phyloP scores from a whole-genome alignment of 257 asterid species.

The Solanum raphanifolium region DNA sequence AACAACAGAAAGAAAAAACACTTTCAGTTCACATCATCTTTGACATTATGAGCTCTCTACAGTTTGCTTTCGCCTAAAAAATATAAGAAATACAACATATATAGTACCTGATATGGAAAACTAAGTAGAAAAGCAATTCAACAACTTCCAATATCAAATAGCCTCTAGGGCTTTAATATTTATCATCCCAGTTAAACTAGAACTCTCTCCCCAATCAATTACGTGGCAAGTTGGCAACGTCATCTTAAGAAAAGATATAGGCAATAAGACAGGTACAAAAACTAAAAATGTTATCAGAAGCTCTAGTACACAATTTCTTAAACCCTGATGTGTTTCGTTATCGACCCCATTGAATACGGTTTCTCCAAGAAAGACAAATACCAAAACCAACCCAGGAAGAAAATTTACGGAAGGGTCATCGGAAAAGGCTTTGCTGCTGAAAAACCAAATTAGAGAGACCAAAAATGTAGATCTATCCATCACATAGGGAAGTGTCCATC shows the following conservation, averaged over 20 bases:
- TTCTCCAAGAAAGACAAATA: neutral
- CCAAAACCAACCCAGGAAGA: neutral
- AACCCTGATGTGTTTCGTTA: neutral
- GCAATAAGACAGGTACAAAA: neutral
- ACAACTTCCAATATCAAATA: neutral
- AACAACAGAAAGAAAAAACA: neutral
- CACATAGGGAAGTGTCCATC: neutral
- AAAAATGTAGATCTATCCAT: neutral
- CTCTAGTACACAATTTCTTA: neutral
- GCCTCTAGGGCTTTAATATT: neutral
- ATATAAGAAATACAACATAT: neutral
- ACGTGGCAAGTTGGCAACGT: neutral
- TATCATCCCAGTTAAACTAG: neutral
- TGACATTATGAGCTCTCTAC: neutral
- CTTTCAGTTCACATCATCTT: neutral
- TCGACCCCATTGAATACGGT: neutral
- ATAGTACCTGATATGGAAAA: neutral
- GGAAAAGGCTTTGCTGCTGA: neutral
- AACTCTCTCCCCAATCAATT: neutral
- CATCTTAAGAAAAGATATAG: neutral
- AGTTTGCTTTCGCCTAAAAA: neutral
- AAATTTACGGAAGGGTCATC: neutral
- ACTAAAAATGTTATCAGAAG: neutral
- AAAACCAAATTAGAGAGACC: neutral
- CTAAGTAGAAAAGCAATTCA: neutral